A percentile compares a stretch with the other conserved stretches of the same genome.
Conservation (phyloP, 129 eudicot genomes). For the Flaveria linearis region DNA sequence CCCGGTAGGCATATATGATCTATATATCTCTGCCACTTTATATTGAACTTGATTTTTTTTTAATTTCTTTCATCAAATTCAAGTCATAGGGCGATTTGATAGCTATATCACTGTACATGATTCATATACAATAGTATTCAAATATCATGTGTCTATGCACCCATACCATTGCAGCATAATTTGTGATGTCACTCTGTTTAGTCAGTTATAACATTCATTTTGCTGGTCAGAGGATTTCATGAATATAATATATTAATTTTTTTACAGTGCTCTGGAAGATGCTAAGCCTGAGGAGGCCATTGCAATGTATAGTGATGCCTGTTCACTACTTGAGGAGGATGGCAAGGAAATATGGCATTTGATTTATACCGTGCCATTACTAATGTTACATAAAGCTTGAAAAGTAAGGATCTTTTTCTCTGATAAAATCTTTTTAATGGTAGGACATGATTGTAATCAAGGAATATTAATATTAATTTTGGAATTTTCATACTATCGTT, state of each 20-base stretch:
- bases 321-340: constrained; percentile 80
- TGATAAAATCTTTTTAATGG: neutral
- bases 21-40: constrained; percentile 21
- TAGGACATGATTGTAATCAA: constrained; percentile 5
- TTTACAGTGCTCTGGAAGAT: constrained; percentile 79
- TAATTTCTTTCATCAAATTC: constrained; percentile 12
- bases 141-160: neutral
- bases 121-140: neutral
- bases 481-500: constrained; percentile 2
- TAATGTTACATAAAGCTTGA: constrained; percentile 77
- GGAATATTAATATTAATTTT: neutral
- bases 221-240: constrained; percentile 4
- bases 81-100: neutral
- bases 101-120: constrained; percentile 1
- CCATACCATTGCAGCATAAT: neutral
- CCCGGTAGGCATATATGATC: constrained; percentile 66
- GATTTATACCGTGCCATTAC: constrained; percentile 89
- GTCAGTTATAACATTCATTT: constrained; percentile 5
- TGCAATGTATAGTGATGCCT: constrained; percentile 71
- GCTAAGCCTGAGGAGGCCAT: constrained; percentile 73
- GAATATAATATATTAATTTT: neutral
- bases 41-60: constrained; percentile 5
- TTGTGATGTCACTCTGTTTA: neutral
- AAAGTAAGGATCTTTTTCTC: constrained; percentile 49
- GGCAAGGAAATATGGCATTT: constrained; percentile 93